phyloP scores from a whole-genome alignment of 2,329 filamentous ascomycete species.

The Orbilia blumenaviensis region DNA sequence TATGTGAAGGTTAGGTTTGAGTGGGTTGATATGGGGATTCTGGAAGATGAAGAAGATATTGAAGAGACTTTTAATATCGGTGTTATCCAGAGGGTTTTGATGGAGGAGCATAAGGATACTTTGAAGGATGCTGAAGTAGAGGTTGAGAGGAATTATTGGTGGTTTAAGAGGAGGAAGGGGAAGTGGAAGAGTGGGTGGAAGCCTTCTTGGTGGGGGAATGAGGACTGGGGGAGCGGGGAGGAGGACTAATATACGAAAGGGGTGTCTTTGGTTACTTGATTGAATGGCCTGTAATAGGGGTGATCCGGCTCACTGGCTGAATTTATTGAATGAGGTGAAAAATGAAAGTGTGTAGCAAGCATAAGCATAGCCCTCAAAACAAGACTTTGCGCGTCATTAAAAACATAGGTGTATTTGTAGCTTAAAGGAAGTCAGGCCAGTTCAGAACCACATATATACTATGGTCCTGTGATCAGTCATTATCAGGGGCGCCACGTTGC shows the following conservation, averaged over 20 bases:
- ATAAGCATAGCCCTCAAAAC: no score
- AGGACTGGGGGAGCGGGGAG: slow-evolving; percentile 10
- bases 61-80: slow-evolving; percentile 34
- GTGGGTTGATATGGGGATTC: slow-evolving; percentile 12
- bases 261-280: no score
- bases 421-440: no score
- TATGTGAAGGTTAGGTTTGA: slow-evolving; percentile 23
- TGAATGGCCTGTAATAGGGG: no score
- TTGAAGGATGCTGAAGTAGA: slow-evolving; percentile 22
- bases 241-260: neutral
- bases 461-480: no score
- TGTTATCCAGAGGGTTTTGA: slow-evolving; percentile 3
- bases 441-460: no score
- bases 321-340: no score
- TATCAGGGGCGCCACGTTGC: no score
- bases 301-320: no score
- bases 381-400: no score
- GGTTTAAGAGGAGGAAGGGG: slow-evolving; percentile 25
- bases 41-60: slow-evolving; percentile 24
- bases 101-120: slow-evolving; percentile 12
- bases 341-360: no score
- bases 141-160: slow-evolving; percentile 42
- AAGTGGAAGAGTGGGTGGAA: slow-evolving; percentile 30
- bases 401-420: no score
- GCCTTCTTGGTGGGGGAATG: slow-evolving; percentile 30